Evolutionary conservation across 495 filamentous ascomycete species (phyloP), one percentile per base, ranked within the genome.

Genomic region (Trypethelium eluteriae): DNA sequence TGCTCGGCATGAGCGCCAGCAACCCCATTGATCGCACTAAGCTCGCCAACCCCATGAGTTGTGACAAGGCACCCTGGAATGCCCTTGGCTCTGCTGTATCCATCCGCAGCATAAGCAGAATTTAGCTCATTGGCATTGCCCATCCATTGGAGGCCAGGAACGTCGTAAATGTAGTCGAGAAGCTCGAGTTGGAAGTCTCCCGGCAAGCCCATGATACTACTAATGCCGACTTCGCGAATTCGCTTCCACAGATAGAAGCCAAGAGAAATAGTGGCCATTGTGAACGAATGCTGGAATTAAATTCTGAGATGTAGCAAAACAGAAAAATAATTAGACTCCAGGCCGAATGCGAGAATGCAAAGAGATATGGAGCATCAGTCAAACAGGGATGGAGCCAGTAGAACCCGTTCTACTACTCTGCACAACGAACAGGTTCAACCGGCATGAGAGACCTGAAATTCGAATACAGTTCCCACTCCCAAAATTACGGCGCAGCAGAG

Each of bases 121-220:
- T 77, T 77, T 4, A 77, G 68, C 49, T 79, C 77, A 49, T 79
- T 79, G 32, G 73, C 72, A 65, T 76, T 79, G 34, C 77, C 77
- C 18, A 77, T 73, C 75, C 76, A 79, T 66, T 72, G 65, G 38
- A 79, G 67, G 2, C 73, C 75, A 16, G 73, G 53, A 10, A 78
- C 76, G 16, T 76, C 49, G 64, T 71, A 77, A 64, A 79, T 70
- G 47, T 75, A 68, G 50, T 79, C 77, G 0, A 77, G 70, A 44
- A 77, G 65, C 34, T 76, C 70, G 2, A 75, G 66, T 39, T 76
- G 74, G 72, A 76, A 75, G 57, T 74, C 72, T 39, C 74, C 70
- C 16, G 72, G 71, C 25, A 72, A 66, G 6, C 72, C 70, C 71
- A 72, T 53, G 35, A 69, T 67, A 25, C 35, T 49, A 35, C 32